Conservation (phyloP, 371 early-diverging fungal genomes). For the Batkoa obscura region DNA sequence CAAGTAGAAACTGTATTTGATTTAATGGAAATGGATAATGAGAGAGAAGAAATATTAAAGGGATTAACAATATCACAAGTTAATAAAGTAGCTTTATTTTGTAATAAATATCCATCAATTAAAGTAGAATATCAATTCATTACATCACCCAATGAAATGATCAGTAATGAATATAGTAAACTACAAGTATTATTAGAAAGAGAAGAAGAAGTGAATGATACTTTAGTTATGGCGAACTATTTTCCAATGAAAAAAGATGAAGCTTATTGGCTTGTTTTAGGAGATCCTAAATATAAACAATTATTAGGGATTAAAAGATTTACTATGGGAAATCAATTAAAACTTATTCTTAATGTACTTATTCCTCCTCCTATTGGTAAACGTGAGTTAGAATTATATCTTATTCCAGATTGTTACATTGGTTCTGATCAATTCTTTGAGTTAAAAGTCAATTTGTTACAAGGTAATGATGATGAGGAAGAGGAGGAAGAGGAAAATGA, state of each 20-base stretch:
- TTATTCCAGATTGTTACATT: conserved; percentile 84
- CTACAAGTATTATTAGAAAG: conserved; percentile 56
- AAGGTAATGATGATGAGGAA: conserved; percentile 22
- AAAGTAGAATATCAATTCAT: conserved; percentile 52
- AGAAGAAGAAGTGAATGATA: conserved; percentile 39
- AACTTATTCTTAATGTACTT: conserved; percentile 60
- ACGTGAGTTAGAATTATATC: conserved; percentile 49
- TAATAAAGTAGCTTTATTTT: conserved; percentile 66
- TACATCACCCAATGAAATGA: conserved; percentile 30
- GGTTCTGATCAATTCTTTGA: conserved; percentile 92
- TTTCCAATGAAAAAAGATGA: conserved; percentile 84
- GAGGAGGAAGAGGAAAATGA: conserved; percentile 22
- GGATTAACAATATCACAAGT: conserved; percentile 35
- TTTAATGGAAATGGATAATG: conserved; percentile 81
- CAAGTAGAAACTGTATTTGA: conserved; percentile 80
- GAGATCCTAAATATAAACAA: conserved; percentile 52
- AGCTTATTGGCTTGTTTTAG: conserved; percentile 93
- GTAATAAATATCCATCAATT: conserved; percentile 85
- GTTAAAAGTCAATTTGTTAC: conserved; percentile 45
- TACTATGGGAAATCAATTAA: conserved; percentile 41
- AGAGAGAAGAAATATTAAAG: conserved; percentile 43
- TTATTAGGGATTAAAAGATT: conserved; percentile 81
- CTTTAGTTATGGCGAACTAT: conserved; percentile 67
- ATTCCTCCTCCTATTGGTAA: conserved; percentile 46
- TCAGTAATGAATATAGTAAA: conserved; percentile 34